Conservation (phyloP, 768 basidiomycete species). For the Amanita pallidorosea region DNA sequence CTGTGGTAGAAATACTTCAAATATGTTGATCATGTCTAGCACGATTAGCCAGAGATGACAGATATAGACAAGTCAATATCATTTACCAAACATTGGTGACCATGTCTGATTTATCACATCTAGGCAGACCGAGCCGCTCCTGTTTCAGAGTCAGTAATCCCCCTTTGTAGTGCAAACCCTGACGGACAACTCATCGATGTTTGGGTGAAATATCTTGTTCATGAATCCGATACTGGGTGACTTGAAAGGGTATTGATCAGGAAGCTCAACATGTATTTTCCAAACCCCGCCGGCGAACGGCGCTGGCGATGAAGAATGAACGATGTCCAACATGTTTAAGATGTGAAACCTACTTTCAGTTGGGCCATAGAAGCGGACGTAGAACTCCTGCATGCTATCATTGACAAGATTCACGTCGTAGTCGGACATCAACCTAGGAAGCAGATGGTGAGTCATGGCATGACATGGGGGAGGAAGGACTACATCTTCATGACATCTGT, state of each 20-base stretch:
- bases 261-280: slow-evolving; percentile 99
- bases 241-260: slow-evolving; percentile 98
- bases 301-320: slow-evolving; percentile 35
- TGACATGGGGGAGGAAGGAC: slow-evolving; percentile 13
- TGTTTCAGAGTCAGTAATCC: slow-evolving; percentile 19
- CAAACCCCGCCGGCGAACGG: slow-evolving; percentile 97
- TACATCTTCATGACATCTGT: slow-evolving; percentile 99
- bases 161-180: slow-evolving; percentile 2
- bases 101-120: slow-evolving; percentile 99
- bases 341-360: slow-evolving; percentile 62
- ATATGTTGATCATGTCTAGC: slow-evolving; percentile 98
- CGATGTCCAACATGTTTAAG: not conserved
- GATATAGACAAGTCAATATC: not conserved
- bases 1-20: slow-evolving; percentile 96
- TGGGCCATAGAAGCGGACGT: slow-evolving; percentile 91
- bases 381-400: slow-evolving; percentile 99
- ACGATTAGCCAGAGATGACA: not conserved
- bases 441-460: slow-evolving; percentile 5
- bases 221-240: slow-evolving; percentile 98
- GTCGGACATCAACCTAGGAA: slow-evolving; percentile 87
- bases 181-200: slow-evolving; percentile 94
- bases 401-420: slow-evolving; percentile 97
- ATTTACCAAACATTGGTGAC: slow-evolving; percentile 99
- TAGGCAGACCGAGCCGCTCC: slow-evolving; percentile 95
- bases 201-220: slow-evolving; percentile 99